Percentiles rank a stretch among this genome's conserved stretches.
phyloP scores from a whole-genome alignment of 257 asterid species.

The Dorcoceras hygrometricum region DNA sequence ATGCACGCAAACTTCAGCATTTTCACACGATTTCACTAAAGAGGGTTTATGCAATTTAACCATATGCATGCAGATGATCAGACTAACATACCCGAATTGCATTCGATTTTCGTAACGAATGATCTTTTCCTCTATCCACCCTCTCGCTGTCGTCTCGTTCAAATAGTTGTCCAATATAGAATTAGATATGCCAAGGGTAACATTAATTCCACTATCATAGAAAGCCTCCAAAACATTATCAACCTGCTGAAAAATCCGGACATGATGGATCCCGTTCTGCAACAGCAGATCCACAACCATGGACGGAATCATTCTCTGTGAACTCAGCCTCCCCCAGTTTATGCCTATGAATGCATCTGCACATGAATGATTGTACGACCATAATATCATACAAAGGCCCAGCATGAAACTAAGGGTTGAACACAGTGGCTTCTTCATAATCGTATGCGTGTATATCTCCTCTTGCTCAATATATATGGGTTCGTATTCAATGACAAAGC shows the following conservation, averaged over 20 bases:
- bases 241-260: neutral
- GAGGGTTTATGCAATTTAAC: no score
- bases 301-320: constrained; percentile 38
- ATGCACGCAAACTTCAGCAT: neutral
- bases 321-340: constrained; percentile 31
- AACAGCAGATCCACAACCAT: constrained; percentile 39
- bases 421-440: no score
- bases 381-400: no score
- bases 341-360: constrained; percentile 23
- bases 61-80: no score
- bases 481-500: no score
- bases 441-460: no score
- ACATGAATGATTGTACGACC: no score
- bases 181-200: constrained; percentile 16
- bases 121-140: constrained; percentile 1
- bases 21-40: no score
- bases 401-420: no score
- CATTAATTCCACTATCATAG: constrained; percentile 5
- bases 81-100: constrained; percentile 8
- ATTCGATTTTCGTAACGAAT: neutral
- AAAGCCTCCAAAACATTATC: constrained; percentile 26
- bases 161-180: no score
- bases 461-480: no score
- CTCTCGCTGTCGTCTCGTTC: neutral
- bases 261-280: constrained; percentile 26